Conservation (phyloP, 2,329 filamentous ascomycete species). For the Ophiostoma novo-ulmi region DNA sequence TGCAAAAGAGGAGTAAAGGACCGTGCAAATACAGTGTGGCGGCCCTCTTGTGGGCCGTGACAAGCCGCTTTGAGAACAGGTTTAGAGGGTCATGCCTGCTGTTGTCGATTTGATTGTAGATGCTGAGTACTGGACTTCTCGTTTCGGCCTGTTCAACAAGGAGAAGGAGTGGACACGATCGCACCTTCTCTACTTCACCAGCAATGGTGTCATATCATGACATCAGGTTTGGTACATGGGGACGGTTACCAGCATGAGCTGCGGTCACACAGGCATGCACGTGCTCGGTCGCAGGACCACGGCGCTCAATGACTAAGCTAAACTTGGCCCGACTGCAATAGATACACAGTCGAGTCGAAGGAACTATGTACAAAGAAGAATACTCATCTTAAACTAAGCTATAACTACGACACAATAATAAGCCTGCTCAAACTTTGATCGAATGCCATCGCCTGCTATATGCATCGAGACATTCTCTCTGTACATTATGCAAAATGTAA, state of each 20-base stretch:
- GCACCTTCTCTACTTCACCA: not conserved
- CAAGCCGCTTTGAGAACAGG: conserved; percentile 3
- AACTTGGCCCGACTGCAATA: not conserved
- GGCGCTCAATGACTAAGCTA: not conserved
- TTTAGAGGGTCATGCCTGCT: not conserved
- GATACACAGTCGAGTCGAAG: too few species aligned
- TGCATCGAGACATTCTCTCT: not conserved
- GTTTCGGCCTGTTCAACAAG: not conserved
- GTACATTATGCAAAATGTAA: not conserved
- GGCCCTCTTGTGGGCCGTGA: not conserved
- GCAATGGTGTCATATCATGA: not conserved
- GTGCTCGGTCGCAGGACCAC: not conserved
- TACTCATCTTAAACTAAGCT: not conserved
- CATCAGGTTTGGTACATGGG: not conserved
- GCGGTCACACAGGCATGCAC: conserved; percentile 1
- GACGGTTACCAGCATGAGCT: conserved; percentile 1
- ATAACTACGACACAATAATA: too few species aligned
- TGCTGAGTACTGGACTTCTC: not conserved
- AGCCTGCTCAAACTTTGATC: too few species aligned
- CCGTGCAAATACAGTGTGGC: not conserved
- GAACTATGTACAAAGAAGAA: not conserved
- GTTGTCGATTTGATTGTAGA: not conserved
- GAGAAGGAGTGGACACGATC: not conserved
- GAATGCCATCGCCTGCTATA: not conserved
- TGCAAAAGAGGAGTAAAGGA: conserved; percentile 2